phyloP scores from a whole-genome alignment of 257 asterid species.

The Datura wrightii region DNA sequence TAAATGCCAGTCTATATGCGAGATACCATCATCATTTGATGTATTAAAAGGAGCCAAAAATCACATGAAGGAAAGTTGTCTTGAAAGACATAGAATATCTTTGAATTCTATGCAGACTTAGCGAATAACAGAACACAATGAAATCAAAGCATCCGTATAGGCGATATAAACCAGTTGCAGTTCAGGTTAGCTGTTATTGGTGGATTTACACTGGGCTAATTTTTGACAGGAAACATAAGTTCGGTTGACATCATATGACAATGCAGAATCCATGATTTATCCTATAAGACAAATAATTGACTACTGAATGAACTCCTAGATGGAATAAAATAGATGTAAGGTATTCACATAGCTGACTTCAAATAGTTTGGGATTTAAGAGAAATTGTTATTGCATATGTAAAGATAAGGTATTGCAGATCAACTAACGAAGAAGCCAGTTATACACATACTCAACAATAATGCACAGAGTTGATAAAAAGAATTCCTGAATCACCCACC shows the following conservation, averaged over 20 bases:
- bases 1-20: neutral
- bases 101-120: neutral
- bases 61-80: neutral
- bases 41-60: neutral
- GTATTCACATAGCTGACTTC: neutral
- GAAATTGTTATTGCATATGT: neutral
- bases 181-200: neutral
- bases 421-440: neutral
- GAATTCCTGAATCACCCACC: conserved; percentile 50
- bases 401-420: neutral
- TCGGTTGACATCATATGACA: neutral
- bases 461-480: neutral
- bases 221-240: neutral
- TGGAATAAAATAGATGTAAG: neutral
- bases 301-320: neutral
- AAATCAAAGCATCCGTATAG: neutral
- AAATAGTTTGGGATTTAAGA: neutral
- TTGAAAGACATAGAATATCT: neutral
- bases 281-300: conserved; percentile 12
- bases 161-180: neutral
- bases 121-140: neutral
- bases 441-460: neutral
- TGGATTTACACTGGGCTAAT: neutral
- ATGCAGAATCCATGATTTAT: neutral
- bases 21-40: neutral